These are phyloP conservation scores for Camellia oleifera DNA, from an alignment of 179 eudicot genomes.

Conservation along the genomic window DNA sequence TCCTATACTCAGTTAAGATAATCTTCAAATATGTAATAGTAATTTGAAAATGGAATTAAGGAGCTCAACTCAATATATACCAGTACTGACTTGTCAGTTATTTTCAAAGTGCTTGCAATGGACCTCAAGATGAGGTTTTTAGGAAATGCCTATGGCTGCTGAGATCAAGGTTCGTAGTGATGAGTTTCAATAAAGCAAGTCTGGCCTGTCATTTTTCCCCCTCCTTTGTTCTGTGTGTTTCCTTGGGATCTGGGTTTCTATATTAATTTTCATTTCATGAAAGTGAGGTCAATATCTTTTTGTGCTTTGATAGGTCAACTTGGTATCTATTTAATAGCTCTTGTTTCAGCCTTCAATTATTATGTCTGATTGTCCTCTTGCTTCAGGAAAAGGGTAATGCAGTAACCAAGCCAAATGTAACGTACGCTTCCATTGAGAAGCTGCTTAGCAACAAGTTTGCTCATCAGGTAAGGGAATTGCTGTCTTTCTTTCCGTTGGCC, in stretches of 20 bases:
- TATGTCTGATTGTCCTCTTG: conserved; percentile 15
- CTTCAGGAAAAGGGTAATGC: conserved; percentile 45
- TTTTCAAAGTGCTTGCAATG: not conserved
- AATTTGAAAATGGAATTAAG: not conserved
- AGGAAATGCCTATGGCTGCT: not conserved
- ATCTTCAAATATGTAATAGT: not conserved
- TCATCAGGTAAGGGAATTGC: conserved; percentile 53
- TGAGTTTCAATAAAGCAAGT: conserved; percentile 2
- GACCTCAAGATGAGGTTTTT: not conserved
- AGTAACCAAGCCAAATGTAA: conserved; percentile 29
- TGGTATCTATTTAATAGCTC: not conserved
- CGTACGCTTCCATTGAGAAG: conserved; percentile 50
- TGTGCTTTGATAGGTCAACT: not conserved
- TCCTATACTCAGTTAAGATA: not conserved
- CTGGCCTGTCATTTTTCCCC: not conserved
- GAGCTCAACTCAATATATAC: not conserved
- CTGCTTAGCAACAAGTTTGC: conserved; percentile 65
- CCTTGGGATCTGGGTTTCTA: not conserved
- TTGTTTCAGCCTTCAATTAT: not conserved
- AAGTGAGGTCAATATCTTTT: not conserved
- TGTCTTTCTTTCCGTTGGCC: not conserved
- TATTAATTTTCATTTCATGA: conserved; percentile 5
- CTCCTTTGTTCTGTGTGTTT: conserved; percentile 2
- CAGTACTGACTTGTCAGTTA: not conserved
- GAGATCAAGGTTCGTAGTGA: not conserved